Conservation (phyloP, 2,329 filamentous ascomycete genomes). For the Cucurbitaria berberidis region DNA sequence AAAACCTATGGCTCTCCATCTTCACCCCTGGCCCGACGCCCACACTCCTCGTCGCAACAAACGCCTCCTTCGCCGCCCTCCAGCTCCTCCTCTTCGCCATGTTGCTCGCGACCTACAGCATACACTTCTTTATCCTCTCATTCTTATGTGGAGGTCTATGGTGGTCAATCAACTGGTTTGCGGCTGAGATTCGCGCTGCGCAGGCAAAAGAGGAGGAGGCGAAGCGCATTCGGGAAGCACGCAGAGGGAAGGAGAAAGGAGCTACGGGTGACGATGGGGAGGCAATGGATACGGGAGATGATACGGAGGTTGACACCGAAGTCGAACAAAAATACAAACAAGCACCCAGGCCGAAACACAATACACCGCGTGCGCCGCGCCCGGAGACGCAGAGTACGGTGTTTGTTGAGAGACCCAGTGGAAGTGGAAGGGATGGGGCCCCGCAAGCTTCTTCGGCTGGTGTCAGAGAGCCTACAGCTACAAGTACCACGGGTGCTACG, state of each 20-base stretch:
- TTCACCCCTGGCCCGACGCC: constrained; percentile 92
- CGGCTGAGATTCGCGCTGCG: constrained; percentile 64
- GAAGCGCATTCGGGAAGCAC: constrained; percentile 51
- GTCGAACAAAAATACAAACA: constrained; percentile 37
- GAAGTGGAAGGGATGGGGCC: constrained; percentile 21
- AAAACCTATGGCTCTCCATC: constrained; percentile 87
- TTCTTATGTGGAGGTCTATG: constrained; percentile 81
- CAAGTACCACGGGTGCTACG: constrained; percentile 39
- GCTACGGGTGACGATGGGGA: constrained; percentile 38
- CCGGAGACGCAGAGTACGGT: constrained; percentile 44
- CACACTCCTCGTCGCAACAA: constrained; percentile 86
- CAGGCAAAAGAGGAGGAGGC: constrained; percentile 58
- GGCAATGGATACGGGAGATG: constrained; percentile 53
- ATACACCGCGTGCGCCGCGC: constrained; percentile 19
- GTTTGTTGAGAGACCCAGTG: constrained; percentile 38
- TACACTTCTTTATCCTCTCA: constrained; percentile 87
- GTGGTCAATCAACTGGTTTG: constrained; percentile 98
- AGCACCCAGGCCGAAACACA: constrained; percentile 22
- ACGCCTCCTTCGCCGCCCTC: constrained; percentile 83
- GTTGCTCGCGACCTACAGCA: constrained; percentile 79
- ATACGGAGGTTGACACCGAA: constrained; percentile 54
- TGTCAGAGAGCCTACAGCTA: constrained; percentile 18
- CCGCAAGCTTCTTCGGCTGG: constrained; percentile 19
- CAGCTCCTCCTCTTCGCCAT: constrained; percentile 79
- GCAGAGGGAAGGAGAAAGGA: constrained; percentile 51